Base-by-base conservation (phyloP, 345 rosid genomes). In the Arabidopsis arenosa region DNA sequence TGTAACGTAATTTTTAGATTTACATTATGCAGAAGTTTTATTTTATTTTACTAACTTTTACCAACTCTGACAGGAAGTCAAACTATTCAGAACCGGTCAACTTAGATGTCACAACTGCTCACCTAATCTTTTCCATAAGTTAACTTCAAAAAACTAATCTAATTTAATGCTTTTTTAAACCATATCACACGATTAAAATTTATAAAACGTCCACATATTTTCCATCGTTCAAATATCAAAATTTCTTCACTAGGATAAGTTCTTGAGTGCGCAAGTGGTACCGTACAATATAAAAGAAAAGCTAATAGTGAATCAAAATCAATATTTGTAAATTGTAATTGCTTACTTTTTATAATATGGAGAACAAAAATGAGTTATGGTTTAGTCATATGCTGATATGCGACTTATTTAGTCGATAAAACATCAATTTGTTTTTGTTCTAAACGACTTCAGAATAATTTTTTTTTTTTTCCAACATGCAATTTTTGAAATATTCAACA, bases 21-120 rank as follows among this genome's bases (percentile, higher is more conserved):
- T 60, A 60, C 39, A 76, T 39, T 2, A 49, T 30, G 12, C 7
- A 49, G 18, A 15, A 57, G 6, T 15, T 18, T 11, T 56, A 5
- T 7, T 6, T 15, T 13, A 7, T 56, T 5, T 7, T 6, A 39
- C 5, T 1, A 43, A 76, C 51, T 23, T 23, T 62, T 69, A 76
- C 39, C 57, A 55, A 69, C 63, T 44, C 32, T 53, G 48, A 61
- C 51, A 53, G 70, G 70, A 54, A 53, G 75, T 75, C 74, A 51
- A 68, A 52, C 12, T 63, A 32, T 62, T 61, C n/a, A 35, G 7
- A 54, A 54, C 48, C 9, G 41, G 80, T 76, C 75, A 68, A 53
- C 51, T 62, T 43, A 14, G 65, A 68, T 76, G 75, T 76, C 75
- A 69, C 57, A 76, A 48, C 75, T 62, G 75, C 64, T 69, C 75